A percentile compares a stretch with the other conserved stretches of the same genome.
These are phyloP conservation scores for Trametes elegans DNA, from an alignment of 768 basidiomycete genomes.

Conservation along the genomic window DNA sequence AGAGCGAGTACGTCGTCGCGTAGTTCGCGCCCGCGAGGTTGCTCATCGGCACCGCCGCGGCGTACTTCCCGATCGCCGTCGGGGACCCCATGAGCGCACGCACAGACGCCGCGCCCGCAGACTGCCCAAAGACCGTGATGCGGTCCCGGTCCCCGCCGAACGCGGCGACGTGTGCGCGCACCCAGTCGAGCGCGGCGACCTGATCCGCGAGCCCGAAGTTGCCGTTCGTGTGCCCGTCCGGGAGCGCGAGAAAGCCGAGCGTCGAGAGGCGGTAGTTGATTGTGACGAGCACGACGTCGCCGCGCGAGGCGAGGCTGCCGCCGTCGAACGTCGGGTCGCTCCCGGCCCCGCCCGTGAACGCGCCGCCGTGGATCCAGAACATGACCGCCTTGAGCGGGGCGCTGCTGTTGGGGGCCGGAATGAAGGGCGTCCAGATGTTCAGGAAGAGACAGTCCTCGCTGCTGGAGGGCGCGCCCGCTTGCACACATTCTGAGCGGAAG, in stretches of 20 bases:
- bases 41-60: slow-evolving; percentile 37
- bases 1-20: slow-evolving; percentile 48
- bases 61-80: slow-evolving; percentile 33
- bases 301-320: slow-evolving; percentile 42
- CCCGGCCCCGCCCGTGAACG: slow-evolving; percentile 41
- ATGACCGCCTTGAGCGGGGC: slow-evolving; percentile 40
- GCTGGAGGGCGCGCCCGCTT: slow-evolving; percentile 28
- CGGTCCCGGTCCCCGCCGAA: slow-evolving; percentile 56
- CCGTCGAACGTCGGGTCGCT: slow-evolving; percentile 43
- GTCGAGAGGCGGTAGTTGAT: slow-evolving; percentile 40
- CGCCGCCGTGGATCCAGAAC: slow-evolving; percentile 53
- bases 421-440: slow-evolving; percentile 44
- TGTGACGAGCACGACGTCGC: slow-evolving; percentile 41
- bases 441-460: slow-evolving; percentile 49
- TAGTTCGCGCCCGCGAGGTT: slow-evolving; percentile 50
- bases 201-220: slow-evolving; percentile 49
- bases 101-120: slow-evolving; percentile 49
- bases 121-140: slow-evolving; percentile 55
- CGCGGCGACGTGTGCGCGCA: slow-evolving; percentile 49
- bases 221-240: slow-evolving; percentile 42
- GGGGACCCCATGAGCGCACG: slow-evolving; percentile 32
- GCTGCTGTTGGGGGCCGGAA: slow-evolving; percentile 26
- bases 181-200: slow-evolving; percentile 42
- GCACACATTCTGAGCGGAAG: slow-evolving; percentile 25
- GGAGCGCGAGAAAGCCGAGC: slow-evolving; percentile 42